Evolutionary conservation across 2,329 filamentous ascomycete species (phyloP), one percentile per base, ranked within the genome.

Genomic region (Arthrobotrys iridis): DNA sequence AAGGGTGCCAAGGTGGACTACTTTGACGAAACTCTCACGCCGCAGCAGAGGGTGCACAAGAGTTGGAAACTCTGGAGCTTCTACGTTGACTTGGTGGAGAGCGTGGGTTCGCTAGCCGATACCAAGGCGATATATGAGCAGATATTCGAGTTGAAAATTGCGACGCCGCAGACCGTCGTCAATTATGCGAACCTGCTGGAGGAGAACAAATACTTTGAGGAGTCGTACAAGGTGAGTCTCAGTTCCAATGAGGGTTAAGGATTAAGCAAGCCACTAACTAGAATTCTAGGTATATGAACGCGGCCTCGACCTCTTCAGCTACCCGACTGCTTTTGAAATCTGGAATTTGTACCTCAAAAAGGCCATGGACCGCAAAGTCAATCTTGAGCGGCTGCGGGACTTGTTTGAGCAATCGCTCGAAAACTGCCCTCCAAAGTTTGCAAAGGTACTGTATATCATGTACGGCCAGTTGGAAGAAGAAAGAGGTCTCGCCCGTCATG

Each of bases 41-140:
- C 95, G 2, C 95, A 99, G 81, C 95, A 98, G 84, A 88, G 96
- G 77, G 92, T 99, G 2, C 95, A 99, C 84, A 99, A 99, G 85
- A 97, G 93, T 81, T 99, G 95, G 95, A 99, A 98, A 82, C 84
- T 99, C 8, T 99, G 95, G 95, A 97, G 93, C 83, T 99, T 99
- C 85, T 99, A 99, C 80, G 93, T 99, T 41, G 95, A 99, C 81
- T 87, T 99, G 0, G 93, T 99, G 1, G 95, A 99, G 82, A 97
- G 93, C 82, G 93, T 97, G 30, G 90, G 91, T 76, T 92, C 91
- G 0, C 83, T 99, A 13, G 93, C 97, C 20, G 94, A 98, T 83
- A 97, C 94, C 0, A 92, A 89, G 81, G 94, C 93, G 81, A 90
- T 98, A 1, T 99, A 99, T 82, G 95, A 99, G 82, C 88, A 95